phyloP scores from a whole-genome alignment of 2,329 filamentous ascomycete species.

The Tolypocladium capitatum region DNA sequence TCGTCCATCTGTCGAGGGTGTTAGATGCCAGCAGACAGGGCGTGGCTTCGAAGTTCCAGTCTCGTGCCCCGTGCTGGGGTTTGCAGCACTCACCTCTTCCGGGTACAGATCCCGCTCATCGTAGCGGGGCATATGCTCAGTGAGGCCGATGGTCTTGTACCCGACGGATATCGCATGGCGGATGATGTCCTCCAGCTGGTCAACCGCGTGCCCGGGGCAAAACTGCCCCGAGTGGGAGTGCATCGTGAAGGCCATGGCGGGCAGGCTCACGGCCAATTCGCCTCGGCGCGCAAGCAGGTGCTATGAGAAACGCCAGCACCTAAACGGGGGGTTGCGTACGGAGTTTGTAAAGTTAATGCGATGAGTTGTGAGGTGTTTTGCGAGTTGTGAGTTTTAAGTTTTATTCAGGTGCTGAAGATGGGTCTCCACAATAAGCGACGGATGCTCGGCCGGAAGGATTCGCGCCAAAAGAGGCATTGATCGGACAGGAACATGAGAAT shows the following conservation, averaged over 20 bases:
- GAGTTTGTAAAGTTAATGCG: background rate
- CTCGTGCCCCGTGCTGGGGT: no score
- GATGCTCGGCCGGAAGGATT: background rate
- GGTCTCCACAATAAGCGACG: background rate
- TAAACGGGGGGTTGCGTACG: background rate
- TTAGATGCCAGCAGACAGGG: background rate
- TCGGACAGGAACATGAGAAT: background rate
- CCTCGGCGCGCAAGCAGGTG: background rate
- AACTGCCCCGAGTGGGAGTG: conserved; percentile 98
- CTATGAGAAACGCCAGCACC: background rate
- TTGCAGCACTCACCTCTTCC: conserved; percentile 51
- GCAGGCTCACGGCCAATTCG: background rate
- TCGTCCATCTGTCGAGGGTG: conserved; percentile 29
- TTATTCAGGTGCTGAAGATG: background rate
- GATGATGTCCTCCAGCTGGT: conserved; percentile 73
- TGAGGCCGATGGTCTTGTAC: conserved; percentile 75
- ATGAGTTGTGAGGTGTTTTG: background rate
- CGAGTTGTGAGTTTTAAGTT: background rate
- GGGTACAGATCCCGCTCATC: conserved; percentile 71
- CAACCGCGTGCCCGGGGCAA: conserved; percentile 77
- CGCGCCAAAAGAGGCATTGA: background rate
- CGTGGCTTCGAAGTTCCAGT: no score
- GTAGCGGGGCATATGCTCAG: conserved; percentile 87
- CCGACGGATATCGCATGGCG: conserved; percentile 63
- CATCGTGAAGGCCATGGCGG: conserved; percentile 83